Conservation (phyloP, 345 rosid species). For the Streptanthus diversifolius region DNA sequence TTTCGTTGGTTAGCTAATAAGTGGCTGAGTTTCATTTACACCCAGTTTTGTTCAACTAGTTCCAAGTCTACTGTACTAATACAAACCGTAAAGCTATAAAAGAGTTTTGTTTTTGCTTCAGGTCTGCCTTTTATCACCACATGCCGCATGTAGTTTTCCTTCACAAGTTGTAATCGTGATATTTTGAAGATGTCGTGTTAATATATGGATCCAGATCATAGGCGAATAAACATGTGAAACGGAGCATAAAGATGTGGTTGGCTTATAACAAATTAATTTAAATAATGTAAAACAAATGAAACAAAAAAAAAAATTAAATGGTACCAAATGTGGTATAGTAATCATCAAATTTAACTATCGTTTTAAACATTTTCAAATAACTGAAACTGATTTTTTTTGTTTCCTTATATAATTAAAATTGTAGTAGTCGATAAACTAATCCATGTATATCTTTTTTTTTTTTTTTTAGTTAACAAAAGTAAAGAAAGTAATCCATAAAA, state of each 20-base stretch:
- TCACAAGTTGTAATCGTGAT: neutral
- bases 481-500: no score
- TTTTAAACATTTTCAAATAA: neutral
- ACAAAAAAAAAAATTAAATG: neutral
- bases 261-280: neutral
- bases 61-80: neutral
- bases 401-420: no score
- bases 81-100: neutral
- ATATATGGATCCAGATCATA: neutral
- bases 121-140: neutral
- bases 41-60: neutral
- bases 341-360: neutral
- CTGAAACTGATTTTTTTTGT: no score
- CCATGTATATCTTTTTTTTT: no score
- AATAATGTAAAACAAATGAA: neutral
- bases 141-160: neutral
- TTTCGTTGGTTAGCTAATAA: conserved; percentile 7
- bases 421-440: no score
- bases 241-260: neutral
- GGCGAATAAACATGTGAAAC: neutral
- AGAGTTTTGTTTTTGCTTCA: neutral
- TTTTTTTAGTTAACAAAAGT: no score
- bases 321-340: neutral
- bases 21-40: conserved; percentile 1
- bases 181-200: neutral